Base-by-base conservation (phyloP, 106 monocot genomes). In the Agapanthus africanus region DNA sequence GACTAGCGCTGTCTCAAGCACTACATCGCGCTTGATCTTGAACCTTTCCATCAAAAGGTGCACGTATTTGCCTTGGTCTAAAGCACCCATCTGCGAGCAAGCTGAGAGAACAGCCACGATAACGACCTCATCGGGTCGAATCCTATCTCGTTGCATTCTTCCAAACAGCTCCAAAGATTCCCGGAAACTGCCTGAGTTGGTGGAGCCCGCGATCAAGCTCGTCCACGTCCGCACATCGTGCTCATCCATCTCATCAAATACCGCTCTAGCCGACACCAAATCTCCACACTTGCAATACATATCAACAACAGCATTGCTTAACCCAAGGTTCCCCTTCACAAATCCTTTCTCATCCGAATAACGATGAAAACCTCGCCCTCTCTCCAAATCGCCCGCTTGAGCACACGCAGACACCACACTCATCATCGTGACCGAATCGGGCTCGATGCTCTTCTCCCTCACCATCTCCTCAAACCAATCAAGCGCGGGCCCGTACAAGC, bases 221-320 rank as follows among this genome's bases (percentile, higher is more conserved):
- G 70, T 80, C 80, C 80, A 80, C 8, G 80, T 34, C 22, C 70
- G 22, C 32, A 70, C 13, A 40, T 75, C 74, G 19, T 38, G 34
- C 31, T 59, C 70, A 7, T 36, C 54, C 74, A 75, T 71, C 23
- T 47, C 59, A 7, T 71, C 46, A 21, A 80, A 80, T 10, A 80
- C 0, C 21, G 40, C 23, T 40, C 37, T 36, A 7, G 80, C 74
- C 5, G 66, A 42, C 0, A 6, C 30, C 46, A 75, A 50, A 68
- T 78, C 78, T 38, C 68, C 38, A 31, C 78, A 72, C 46, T 78
- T 78, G 32, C 73, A 78, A 21, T 78, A 73, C 78, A 78, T 73
- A 41, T 54, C 68, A 0, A 78, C 28, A 19, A 78, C 59, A 6
- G 73, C 67, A 33, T 78, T 78, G 19, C 61, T 18, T 46, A 79